Evolutionary conservation across 2,329 filamentous ascomycete genomes (phyloP), one percentile per base, ranked within the genome.

Genomic region (Ophiocordyceps camponoti-floridani): DNA sequence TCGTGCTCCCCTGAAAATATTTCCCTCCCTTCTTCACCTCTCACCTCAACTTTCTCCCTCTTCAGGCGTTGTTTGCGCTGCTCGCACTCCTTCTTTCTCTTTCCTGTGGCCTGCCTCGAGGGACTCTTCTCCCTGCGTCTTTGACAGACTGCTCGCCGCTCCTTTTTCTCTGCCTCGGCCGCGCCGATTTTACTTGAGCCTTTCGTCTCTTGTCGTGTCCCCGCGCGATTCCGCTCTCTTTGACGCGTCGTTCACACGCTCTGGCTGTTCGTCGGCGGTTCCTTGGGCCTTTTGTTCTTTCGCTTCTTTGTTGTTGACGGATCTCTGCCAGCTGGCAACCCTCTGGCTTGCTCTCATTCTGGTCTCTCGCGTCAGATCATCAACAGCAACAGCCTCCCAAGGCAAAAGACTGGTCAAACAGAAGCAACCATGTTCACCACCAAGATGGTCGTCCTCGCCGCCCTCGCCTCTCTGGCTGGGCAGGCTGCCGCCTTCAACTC

Each of bases 131-230:
- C 37, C 33, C 47, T 23, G 65, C 61, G 64, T 71, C 69, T 72
- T 72, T 70, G 68, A 72, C 53, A 72, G 69, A 70, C 62, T 49
- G 61, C 62, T 53, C 44, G 13, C 31, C 31, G 12, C 31, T 41
- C 49, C 52, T 51, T 56, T 49, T 56, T 53, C 23, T 23, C 23
- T 54, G 44, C 48, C 19, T 52, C 58, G 58, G 60, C 61, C 53
- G 60, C 56, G 61, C 59, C 61, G 56, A 51, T 31, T 16, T 31
- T 33, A 16, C 4, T 18, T 18, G 13, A 16, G 27, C 42, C 28
- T 14, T 37, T 14, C 13, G 9, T 30, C 8, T 11, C 11, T 40
- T 13, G 8, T 40, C 14, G 2, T 10, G 18, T 14, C 13, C 18
- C n/a, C n/a, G 23, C 23, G 23, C 23, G 23, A 23, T 23, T 23